Evolutionary conservation across 2,329 filamentous ascomycete genomes (phyloP), one percentile per base, ranked within the genome.

Genomic region (Alternaria dauci): DNA sequence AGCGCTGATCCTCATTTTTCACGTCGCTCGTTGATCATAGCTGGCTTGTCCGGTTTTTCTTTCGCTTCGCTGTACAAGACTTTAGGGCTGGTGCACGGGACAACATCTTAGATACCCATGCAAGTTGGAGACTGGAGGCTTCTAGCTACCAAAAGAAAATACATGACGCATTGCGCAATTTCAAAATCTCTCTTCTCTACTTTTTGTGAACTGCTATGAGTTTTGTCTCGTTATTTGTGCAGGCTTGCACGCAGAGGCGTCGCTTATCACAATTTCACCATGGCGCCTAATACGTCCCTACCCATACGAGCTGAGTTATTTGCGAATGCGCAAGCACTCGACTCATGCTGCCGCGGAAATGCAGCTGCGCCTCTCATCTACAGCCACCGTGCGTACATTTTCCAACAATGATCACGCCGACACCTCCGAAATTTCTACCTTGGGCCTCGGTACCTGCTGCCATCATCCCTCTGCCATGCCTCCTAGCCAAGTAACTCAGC

Each of bases 21-120:
- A 70, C 73, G 73, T 76, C 72, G 53, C 72, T 77, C 73, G 25
- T 70, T 71, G 28, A 53, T 55, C 52, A 52, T 5, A 50, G 46
- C 32, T 16, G 46, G 46, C 46, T 50, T 50, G 46, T 20, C 46
- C 30, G 16, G 46, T 30, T 50, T 39, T 38, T 61, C 52, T 44
- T 61, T 58, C 59, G 57, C 63, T 70, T 70, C 63, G 25, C 56
- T 75, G 71, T 76, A 72, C 59, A 75, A 60, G 57, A 69, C 60
- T 64, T 68, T 68, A 63, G 65, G 69, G 58, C 59, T 55, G 61
- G 59, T 61, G 52, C 61, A 59, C 59, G 62, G 59, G 57, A 55
- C 16, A 54, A 46, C 28, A 63, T 61, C 39, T 50, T 30, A 62
- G 64, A 69, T 67, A 71, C 62, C 67, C 56, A 58, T 58, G 61